A percentile compares a stretch with the other conserved stretches of the same genome.
Evolutionary conservation across 2,329 filamentous ascomycete species (phyloP).

Genomic region (Aspergillus niger): DNA sequence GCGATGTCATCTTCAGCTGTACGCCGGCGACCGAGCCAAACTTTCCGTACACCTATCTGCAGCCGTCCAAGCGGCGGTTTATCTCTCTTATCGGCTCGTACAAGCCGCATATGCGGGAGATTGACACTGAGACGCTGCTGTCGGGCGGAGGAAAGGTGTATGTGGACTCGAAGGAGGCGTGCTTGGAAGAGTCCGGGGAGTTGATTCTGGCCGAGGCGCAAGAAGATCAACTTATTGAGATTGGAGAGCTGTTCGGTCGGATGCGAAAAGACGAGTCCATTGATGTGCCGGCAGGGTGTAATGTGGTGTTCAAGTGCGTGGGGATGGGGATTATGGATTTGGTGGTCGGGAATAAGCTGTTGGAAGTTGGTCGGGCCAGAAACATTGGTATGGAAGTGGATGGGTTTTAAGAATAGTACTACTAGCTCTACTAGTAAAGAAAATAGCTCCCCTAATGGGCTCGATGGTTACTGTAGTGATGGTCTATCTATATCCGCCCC

Average conservation of each 20-base stretch:
- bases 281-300: slow-evolving; percentile 34
- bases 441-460: neutral
- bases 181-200: slow-evolving; percentile 51
- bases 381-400: slow-evolving; percentile 39
- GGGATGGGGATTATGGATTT: slow-evolving; percentile 56
- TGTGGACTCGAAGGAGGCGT: slow-evolving; percentile 60
- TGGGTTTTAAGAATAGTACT: slow-evolving; percentile 34
- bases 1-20: slow-evolving; percentile 53
- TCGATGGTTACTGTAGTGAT: neutral
- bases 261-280: slow-evolving; percentile 21
- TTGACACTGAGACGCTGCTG: slow-evolving; percentile 48
- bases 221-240: slow-evolving; percentile 44
- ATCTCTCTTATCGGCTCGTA: slow-evolving; percentile 58
- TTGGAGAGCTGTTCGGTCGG: slow-evolving; percentile 42
- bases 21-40: slow-evolving; percentile 50
- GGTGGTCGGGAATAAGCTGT: slow-evolving; percentile 45
- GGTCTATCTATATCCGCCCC: neutral
- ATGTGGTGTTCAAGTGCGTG: slow-evolving; percentile 55
- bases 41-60: slow-evolving; percentile 44
- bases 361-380: slow-evolving; percentile 38
- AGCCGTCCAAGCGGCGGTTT: slow-evolving; percentile 44
- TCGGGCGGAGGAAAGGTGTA: slow-evolving; percentile 67
- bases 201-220: slow-evolving; percentile 44
- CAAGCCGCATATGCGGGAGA: slow-evolving; percentile 56
- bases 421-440: too few species aligned